These are phyloP conservation scores for Hydrangea macrophylla DNA, from an alignment of 148 eudicot species.

Conservation along the genomic window DNA sequence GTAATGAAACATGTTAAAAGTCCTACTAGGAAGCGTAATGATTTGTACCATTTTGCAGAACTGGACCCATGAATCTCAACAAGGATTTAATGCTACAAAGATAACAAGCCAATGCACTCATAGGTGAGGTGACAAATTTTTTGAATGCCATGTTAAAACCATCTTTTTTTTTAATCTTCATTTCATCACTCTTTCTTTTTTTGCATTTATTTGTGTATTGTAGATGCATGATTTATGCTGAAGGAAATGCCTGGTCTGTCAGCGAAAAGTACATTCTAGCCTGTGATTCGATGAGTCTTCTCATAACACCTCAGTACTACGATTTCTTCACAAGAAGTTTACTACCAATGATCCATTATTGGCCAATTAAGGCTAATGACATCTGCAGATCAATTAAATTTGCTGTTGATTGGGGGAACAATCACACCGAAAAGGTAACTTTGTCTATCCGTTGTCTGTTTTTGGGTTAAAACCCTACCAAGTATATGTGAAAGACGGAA, in stretches of 20 bases:
- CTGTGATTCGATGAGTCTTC: constrained; percentile 55
- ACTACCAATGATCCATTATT: constrained; percentile 45
- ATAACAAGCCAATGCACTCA: constrained; percentile 49
- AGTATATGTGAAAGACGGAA: too few species aligned
- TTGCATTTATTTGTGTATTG: background rate
- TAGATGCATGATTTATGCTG: constrained; percentile 56
- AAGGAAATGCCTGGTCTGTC: constrained; percentile 53
- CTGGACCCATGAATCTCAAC: constrained; percentile 26
- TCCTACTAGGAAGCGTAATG: background rate
- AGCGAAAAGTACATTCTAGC: constrained; percentile 58
- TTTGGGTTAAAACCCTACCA: too few species aligned
- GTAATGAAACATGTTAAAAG: background rate
- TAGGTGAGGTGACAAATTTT: constrained; percentile 23
- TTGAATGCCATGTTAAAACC: background rate
- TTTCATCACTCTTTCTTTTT: background rate
- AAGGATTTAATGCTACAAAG: constrained; percentile 29
- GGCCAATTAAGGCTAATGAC: constrained; percentile 39
- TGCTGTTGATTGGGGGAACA: constrained; percentile 55
- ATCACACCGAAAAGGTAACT: constrained; percentile 29
- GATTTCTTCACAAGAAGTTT: constrained; percentile 53
- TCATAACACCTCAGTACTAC: constrained; percentile 35
- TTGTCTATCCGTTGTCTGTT: background rate
- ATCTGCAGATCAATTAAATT: constrained; percentile 41
- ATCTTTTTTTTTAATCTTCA: background rate
- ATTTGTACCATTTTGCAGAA: constrained; percentile 19